Evolutionary conservation across 1,139 yeast species (phyloP).

Genomic region (Cylindricascospora bacillispora): DNA sequence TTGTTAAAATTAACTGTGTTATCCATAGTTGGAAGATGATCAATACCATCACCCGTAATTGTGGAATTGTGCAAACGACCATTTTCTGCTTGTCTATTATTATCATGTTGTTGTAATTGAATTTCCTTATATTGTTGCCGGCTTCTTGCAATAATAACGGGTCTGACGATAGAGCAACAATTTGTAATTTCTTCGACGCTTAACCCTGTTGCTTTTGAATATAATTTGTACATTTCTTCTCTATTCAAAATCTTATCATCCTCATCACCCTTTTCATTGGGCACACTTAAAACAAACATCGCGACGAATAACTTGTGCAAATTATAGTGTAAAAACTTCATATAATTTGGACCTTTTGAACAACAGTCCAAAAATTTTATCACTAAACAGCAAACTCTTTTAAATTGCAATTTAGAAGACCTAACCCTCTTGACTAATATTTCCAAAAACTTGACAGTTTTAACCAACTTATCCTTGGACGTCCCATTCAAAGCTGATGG

Average conservation of each 20-base stretch:
- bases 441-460: conserved; percentile 7
- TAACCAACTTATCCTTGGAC: no score
- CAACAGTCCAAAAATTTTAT: conserved; percentile 17
- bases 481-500: no score
- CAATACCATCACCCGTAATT: neutral
- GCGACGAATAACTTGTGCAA: conserved; percentile 14
- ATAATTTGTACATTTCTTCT: conserved; percentile 10
- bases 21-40: conserved; percentile 1
- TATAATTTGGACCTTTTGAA: conserved; percentile 11
- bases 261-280: conserved; percentile 7
- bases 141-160: conserved; percentile 12
- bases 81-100: no score
- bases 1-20: neutral
- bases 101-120: no score
- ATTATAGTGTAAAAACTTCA: conserved; percentile 12
- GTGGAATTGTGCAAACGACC: no score
- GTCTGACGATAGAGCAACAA: conserved; percentile 19
- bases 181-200: conserved; percentile 12
- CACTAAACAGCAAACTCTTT: conserved; percentile 16
- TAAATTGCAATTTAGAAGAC: conserved; percentile 13
- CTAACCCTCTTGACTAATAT: conserved; percentile 10
- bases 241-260: conserved; percentile 9
- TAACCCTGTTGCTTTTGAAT: conserved; percentile 13
- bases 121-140: conserved; percentile 6
- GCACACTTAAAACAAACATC: conserved; percentile 13